These are phyloP conservation scores for Oryza nivara DNA, from an alignment of 176 grass and related monocot species.

Conservation along the genomic window DNA sequence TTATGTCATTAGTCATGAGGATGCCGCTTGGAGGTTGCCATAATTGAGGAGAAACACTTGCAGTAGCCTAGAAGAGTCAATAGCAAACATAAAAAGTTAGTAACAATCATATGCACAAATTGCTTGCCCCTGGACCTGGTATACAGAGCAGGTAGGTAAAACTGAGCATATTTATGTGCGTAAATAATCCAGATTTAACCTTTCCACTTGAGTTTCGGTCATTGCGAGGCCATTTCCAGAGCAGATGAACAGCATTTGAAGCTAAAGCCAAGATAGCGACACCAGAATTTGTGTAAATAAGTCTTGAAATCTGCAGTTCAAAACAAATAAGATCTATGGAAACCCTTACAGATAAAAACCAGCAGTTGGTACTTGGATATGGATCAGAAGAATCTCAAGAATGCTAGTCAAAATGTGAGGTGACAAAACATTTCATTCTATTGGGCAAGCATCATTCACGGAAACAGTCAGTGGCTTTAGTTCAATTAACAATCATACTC, in stretches of 20 bases:
- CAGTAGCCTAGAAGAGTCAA: conserved; percentile 70
- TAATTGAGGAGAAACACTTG: conserved; percentile 72
- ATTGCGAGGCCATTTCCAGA: conserved; percentile 98
- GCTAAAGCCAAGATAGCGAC: conserved; percentile 89
- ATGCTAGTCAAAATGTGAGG: neutral
- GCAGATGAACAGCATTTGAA: conserved; percentile 91
- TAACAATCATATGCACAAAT: conserved; percentile 9
- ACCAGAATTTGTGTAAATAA: conserved; percentile 99
- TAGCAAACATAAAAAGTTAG: conserved; percentile 43
- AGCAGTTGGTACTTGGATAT: neutral
- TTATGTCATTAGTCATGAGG: conserved; percentile 97
- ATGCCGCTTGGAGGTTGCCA: conserved; percentile 99
- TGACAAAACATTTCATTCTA: neutral
- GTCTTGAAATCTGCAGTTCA: conserved; percentile 77
- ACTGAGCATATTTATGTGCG: conserved; percentile 1
- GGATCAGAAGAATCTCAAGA: conserved; percentile 19
- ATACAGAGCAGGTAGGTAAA: conserved; percentile 18
- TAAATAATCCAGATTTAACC: conserved; percentile 49
- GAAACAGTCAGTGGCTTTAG: conserved; percentile 1
- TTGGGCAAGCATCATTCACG: neutral
- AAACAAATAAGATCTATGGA: conserved; percentile 1
- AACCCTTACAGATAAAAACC: conserved; percentile 15
- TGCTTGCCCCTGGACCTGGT: neutral
- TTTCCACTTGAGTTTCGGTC: conserved; percentile 86
- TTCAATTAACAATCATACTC: conserved; percentile 11